Conservation (phyloP, 2,329 filamentous ascomycete species). For the Periconia sp. region DNA sequence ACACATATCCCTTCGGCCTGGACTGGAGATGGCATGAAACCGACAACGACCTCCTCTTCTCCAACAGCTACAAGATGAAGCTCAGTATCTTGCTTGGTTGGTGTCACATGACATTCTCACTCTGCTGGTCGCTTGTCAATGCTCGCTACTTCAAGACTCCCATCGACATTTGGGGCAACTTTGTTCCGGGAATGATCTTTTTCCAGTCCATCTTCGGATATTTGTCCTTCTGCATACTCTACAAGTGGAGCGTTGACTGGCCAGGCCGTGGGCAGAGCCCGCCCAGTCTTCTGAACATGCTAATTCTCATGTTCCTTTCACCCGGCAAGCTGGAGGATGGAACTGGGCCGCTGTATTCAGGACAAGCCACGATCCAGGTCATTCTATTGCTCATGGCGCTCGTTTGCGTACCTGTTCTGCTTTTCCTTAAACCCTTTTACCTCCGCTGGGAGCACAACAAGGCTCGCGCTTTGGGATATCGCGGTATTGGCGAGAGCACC, state of each 20-base stretch:
- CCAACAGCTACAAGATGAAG: conserved; percentile 99
- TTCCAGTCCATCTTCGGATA: conserved; percentile 99
- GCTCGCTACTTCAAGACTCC: conserved; percentile 92
- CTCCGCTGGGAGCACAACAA: conserved; percentile 92
- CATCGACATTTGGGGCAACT: conserved; percentile 97
- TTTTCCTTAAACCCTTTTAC: conserved; percentile 96
- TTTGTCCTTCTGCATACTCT: conserved; percentile 89
- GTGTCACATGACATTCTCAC: conserved; percentile 98
- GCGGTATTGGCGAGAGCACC: conserved; percentile 87
- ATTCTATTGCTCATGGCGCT: conserved; percentile 82
- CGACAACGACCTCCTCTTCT: conserved; percentile 93
- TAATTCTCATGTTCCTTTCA: conserved; percentile 98
- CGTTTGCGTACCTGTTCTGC: conserved; percentile 83
- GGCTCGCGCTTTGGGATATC: conserved; percentile 86
- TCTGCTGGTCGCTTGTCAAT: conserved; percentile 91
- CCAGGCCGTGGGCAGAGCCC: conserved; percentile 68
- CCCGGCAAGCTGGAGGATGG: conserved; percentile 77
- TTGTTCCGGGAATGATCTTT: conserved; percentile 98
- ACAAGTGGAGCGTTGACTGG: conserved; percentile 98
- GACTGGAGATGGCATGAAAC: conserved; percentile 97
- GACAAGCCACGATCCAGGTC: conserved; percentile 78
- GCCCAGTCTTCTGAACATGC: conserved; percentile 94
- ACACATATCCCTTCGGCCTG: conserved; percentile 93
- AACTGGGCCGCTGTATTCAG: conserved; percentile 69
- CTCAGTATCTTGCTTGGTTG: conserved; percentile 97